Evolutionary conservation across 2,329 filamentous ascomycete genomes (phyloP), one percentile per base, ranked within the genome.

Genomic region (Cercospora janseana): DNA sequence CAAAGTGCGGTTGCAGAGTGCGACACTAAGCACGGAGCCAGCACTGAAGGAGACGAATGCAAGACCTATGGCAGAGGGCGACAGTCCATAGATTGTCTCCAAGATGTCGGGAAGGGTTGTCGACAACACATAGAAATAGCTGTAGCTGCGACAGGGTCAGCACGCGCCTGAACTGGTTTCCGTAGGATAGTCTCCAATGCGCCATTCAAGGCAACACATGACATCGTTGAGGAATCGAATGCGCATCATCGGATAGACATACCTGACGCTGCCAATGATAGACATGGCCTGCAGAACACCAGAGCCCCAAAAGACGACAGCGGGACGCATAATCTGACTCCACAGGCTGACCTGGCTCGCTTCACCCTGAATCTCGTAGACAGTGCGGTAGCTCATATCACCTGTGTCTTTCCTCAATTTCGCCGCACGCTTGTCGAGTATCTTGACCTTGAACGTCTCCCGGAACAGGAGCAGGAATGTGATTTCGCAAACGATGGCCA

Each of bases 401-500:
- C 52, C 49, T 41, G 63, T 44, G 51, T 64, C 45, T 55, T 51
- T 50, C 13, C 55, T 52, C 48, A 63, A 23, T 43, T 50, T 51
- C 56, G 61, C 58, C 4, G 69, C 76, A 44, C 73, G 67, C 3
- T 70, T 69, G 34, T 72, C 65, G 32, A 84, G 65, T 37, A 85
- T 80, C 1, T 73, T 68, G 31, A 81, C 72, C 59, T 76, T 78
- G 65, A 85, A 85, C 9, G 82, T 85, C 68, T 86, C 82, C 4
- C 73, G 67, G 59, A 79, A 81, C 59, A 69, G 75, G 0, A 68
- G 67, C 6, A 83, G 62, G 54, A 82, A 79, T 6, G 59, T 26
- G 0, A 79, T 24, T 63, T 80, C 79, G 54, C 75, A 79, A 1
- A 70, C 54, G 4, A 69, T 62, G 0, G 79, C 76, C 21, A 83